Base-by-base conservation (phyloP, 345 rosid genomes). In the Nasturtium officinale region DNA sequence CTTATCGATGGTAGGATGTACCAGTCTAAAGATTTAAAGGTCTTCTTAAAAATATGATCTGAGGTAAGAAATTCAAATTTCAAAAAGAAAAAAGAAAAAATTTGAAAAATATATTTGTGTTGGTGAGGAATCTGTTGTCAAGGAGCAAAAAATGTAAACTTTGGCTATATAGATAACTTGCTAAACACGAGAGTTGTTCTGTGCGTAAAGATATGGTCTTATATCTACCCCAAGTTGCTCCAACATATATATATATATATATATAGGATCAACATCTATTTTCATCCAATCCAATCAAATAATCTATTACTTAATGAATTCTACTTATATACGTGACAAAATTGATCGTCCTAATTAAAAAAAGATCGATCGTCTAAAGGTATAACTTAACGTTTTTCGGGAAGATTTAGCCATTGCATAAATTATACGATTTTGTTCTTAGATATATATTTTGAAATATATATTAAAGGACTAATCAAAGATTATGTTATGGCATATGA, bases 111-210 rank as follows among this genome's bases (percentile, higher is more conserved):
- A 28, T 15, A 46, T 20, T 58, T 29, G 43, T 18, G 13, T 17
- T 62, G 79, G 79, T 76, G 75, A 63, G 64, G 71, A 46, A 37
- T 55, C 37, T 55, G 28, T n/a, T 63, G 35, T 70, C 75, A 76
- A 26, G 2, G 60, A 76, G 53, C 74, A 10, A 30, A 54, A 12
- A 6, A 7, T 33, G 8, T 47, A 11, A 37, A 13, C 20, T 69
- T 25, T 62, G 35, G 71, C 60, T 62, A 57, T 76, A 57, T 76
- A 69, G 59, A 28, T 76, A 32, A 43, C 79, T 76, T 76, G 75
- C 65, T 76, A 17, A 54, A 69, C 71, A 76, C 75, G 79, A 76
- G 64, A 42, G 69, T 62, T 76, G 71, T 76, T 62, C 75, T 62
- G 75, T 76, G 60, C 79, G 70, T 76, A 52, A 76, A 76, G 75